These are phyloP conservation scores for Amauroascus verrucosus DNA, from an alignment of 2,329 filamentous ascomycete species.

Conservation along the genomic window DNA sequence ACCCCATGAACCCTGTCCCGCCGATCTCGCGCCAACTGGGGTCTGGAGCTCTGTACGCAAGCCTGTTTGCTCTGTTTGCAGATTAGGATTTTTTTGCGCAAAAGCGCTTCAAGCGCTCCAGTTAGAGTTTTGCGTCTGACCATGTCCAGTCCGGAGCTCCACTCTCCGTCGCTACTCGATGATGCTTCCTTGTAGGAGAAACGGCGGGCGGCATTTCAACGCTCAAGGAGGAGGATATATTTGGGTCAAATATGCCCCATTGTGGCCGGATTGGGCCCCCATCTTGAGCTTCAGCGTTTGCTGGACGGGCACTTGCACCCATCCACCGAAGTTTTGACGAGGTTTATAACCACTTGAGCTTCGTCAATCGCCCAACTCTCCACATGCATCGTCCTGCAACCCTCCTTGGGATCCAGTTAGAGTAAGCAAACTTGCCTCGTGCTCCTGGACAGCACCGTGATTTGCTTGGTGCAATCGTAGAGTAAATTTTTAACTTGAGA, in stretches of 20 bases:
- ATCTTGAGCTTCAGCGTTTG: too few relatives aligned
- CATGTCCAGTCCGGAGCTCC: background rate
- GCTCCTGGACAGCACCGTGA: background rate
- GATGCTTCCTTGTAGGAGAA: too few relatives aligned
- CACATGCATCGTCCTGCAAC: constrained; percentile 1
- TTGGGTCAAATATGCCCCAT: too few relatives aligned
- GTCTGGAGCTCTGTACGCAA: background rate
- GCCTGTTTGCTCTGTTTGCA: constrained; percentile 7
- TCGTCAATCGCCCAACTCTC: background rate
- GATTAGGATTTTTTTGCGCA: background rate
- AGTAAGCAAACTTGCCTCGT: background rate
- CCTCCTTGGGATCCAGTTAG: background rate
- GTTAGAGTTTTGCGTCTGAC: background rate
- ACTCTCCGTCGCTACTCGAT: background rate
- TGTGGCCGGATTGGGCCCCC: too few relatives aligned
- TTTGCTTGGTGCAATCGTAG: background rate
- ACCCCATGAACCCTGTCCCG: background rate
- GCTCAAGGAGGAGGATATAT: too few relatives aligned
- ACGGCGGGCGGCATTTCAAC: too few relatives aligned
- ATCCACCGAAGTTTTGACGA: background rate
- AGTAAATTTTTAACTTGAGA: too few relatives aligned
- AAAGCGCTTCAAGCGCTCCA: constrained; percentile 4
- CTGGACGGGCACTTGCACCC: background rate
- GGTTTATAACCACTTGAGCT: background rate
- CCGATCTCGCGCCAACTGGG: constrained; percentile 1